Base-by-base conservation (phyloP, 495 filamentous ascomycete species). In the Pseudoneurospora amorphoporcata region DNA sequence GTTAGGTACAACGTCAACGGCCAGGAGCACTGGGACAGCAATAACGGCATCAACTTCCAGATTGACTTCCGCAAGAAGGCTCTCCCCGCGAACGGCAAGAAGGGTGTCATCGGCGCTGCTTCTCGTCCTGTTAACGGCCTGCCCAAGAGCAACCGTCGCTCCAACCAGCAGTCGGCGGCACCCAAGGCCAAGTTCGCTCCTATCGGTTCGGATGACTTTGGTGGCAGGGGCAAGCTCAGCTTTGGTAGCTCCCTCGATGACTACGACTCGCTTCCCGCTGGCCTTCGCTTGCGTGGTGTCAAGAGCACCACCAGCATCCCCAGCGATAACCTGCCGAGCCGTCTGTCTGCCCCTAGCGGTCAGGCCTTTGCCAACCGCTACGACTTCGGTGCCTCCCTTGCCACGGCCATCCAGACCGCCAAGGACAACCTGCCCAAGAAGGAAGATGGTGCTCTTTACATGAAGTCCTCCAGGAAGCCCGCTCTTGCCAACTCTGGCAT, bases 11-110 rank as follows among this genome's bases (percentile, higher is more conserved):
- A 81, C 58, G 93, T 96, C 53, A 89, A 88, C 74, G 93, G 94
- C 8, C 88, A 92, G 75, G 95, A 98, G 75, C 91, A 89, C 78
- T 99, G 95, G 95, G 96, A 99, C 83, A 99, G 94, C 84, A 98
- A 99, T 78, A 81, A 86, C 72, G 83, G 84, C 14, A 86, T 88
- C 79, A 97, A 99, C 81, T 98, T 94, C 81, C 94, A 97, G 76
- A 88, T 97, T 70, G 94, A 97, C 78, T 99, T 99, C 83, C 84
- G 85, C 61, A 96, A 94, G 84, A 94, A 92, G 82, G 75, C 83
- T 47, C 86, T 89, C 68, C 80, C 86, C 14, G 83, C 86, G 72
- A 86, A 87, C 69, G 88, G 87, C 72, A 87, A 87, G 79, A 83
- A 83, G 69, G 83, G 81, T 69, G 77, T 78, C 10, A 83, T 86